phyloP scores from a whole-genome alignment of 164 flowering plant species.

The Annona cherimola region DNA sequence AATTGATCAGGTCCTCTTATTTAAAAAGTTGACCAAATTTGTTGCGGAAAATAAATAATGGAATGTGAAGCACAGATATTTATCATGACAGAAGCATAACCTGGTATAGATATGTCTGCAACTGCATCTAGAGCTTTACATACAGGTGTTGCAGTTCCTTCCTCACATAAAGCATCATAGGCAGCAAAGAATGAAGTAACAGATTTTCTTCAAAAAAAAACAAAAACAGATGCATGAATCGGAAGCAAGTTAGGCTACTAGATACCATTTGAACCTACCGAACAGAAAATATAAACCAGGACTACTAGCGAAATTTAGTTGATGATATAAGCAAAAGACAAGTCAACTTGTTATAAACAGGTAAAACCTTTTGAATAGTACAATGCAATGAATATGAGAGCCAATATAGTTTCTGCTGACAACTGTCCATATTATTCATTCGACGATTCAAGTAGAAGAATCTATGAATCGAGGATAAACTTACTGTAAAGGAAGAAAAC shows the following conservation, averaged over 20 bases:
- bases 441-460: no score
- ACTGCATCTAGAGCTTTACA: slow-evolving; percentile 87
- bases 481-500: no score
- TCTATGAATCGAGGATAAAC: background rate
- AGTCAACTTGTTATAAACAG: background rate
- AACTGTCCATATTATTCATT: no score
- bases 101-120: slow-evolving; percentile 89
- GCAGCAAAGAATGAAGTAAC: slow-evolving; percentile 88
- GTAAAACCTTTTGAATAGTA: background rate
- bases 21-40: no score
- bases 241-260: background rate
- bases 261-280: background rate
- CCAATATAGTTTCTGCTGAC: background rate
- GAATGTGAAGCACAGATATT: no score
- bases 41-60: no score
- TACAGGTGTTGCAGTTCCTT: slow-evolving; percentile 89
- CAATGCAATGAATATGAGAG: background rate
- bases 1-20: no score
- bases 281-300: slow-evolving; percentile 1
- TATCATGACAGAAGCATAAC: slow-evolving; percentile 36
- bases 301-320: background rate
- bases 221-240: slow-evolving; percentile 7
- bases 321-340: background rate
- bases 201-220: slow-evolving; percentile 59
- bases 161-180: slow-evolving; percentile 91